Conservation (phyloP, 2,329 filamentous ascomycete species). For the Fusarium dlaminii region DNA sequence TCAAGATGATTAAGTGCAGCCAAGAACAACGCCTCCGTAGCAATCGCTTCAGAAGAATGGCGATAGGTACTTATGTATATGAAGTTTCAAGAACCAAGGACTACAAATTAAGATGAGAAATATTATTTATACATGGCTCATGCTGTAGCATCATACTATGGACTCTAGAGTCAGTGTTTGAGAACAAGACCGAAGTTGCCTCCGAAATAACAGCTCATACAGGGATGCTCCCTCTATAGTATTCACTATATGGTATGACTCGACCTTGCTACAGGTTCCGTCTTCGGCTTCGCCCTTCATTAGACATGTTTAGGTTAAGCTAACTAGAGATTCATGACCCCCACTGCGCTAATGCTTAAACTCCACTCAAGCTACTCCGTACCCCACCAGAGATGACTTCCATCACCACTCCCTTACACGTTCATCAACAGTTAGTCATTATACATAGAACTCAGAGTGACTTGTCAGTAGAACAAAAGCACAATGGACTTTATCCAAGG, state of each 20-base stretch:
- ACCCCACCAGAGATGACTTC: neutral
- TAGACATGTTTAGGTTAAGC: neutral
- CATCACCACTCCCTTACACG: slow-evolving; percentile 5
- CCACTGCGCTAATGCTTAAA: slow-evolving; percentile 7
- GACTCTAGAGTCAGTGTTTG: neutral
- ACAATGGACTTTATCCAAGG: neutral
- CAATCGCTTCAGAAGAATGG: neutral
- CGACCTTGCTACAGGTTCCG: slow-evolving; percentile 30
- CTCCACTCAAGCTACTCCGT: slow-evolving; percentile 3
- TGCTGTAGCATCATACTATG: neutral
- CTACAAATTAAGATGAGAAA: neutral
- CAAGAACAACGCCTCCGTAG: neutral
- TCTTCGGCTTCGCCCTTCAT: slow-evolving; percentile 34
- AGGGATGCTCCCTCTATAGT: neutral
- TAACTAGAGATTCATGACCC: neutral
- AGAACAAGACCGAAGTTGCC: slow-evolving; percentile 15
- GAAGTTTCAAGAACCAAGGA: neutral
- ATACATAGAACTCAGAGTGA: neutral
- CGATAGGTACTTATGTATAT: neutral
- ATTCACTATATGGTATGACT: slow-evolving; percentile 31
- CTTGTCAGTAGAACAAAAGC: neutral
- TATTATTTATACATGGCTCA: slow-evolving; percentile 1
- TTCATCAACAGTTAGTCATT: neutral
- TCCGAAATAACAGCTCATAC: slow-evolving; percentile 30
- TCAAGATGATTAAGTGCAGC: slow-evolving; percentile 14